Base-by-base conservation (phyloP, 768 basidiomycete species). In the Agrocybe chaxingu region DNA sequence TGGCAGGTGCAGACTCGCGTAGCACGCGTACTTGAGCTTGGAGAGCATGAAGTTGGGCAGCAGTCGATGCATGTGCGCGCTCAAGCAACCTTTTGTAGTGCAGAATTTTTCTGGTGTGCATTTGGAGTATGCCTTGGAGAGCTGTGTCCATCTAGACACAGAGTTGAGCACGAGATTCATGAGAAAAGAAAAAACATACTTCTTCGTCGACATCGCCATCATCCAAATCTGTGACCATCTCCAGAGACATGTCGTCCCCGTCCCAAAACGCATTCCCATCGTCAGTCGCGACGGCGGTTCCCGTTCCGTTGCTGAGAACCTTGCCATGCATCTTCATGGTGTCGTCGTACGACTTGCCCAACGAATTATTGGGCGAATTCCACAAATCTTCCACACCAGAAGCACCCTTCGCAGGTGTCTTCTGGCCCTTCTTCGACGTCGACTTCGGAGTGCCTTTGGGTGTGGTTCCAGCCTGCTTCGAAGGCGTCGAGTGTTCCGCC, bases 11-110 rank as follows among this genome's bases (percentile, higher is more conserved):
- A 53, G 68, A 75, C 9, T 71, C 67, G 38, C 86, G 81, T 30
- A 92, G 70, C 24, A 89, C 71, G 9, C 81, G 74, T 3, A 91
- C 72, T 61, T 93, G 89, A 1, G 89, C 90, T 66, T 92, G 90
- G 1, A 94, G 71, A 0, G 92, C 90, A 59, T 93, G 90, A 1
- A 92, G 71, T 59, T 93, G 92, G 1, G 89, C 85, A 0, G 90
- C 88, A 1, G 86, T 77, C 7, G 84, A 82, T 2, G 85, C 81
- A 58, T 93, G 92, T 0, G 89, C 78, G 36, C 85, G 85, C 57
- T 93, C 90, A 9, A 93, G 77, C 1, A 93, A 75, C 1, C 90
- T 79, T 61, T 86, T 92, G 67, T 89, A 87, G 50, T 84, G 81
- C 11, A 82, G 75, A 10, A 91, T 77, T 57, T 87, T 88, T 18